Evolutionary conservation across 2,329 filamentous ascomycete species (phyloP), one percentile per base, ranked within the genome.

Genomic region (Ophiostoma angusticollis): DNA sequence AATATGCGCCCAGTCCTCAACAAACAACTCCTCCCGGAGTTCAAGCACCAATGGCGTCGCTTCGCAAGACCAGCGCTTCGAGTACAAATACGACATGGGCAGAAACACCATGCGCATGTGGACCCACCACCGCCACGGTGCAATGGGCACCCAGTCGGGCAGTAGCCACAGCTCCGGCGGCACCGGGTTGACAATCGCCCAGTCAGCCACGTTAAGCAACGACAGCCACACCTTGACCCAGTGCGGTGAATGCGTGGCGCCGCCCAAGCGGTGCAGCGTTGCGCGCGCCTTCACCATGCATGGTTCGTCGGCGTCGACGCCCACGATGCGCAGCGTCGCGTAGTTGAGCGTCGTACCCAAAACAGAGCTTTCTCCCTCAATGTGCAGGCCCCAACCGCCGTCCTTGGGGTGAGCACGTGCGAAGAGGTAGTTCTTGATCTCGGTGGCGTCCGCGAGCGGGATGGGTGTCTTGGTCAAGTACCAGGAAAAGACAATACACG

Each of bases 171-270:
- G 58, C 62, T 98, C 91, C 0, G 91, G 84, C 1, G 91, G 91
- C 2, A 91, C 78, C 1, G 91, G 91, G 51, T 96, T 98, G 49
- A 96, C 87, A 43, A 91, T 78, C 40, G 93, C 85, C 86, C 89
- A 98, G 21, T 80, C 65, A 54, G 78, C 78, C 4, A 96, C 72
- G 13, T 86, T 86, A 44, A 98, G 61, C 3, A 93, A 70, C 28
- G 80, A 80, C 33, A 98, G 70, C 86, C 87, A 95, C 58, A 93
- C 93, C 55, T 98, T 98, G n/a, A 76, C 76, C 91, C 91, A 98
- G 55, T 96, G 91, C 17, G 91, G 93, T 2, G 75, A 76, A 51
- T 85, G 78, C 12, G 83, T 65, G 1, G 85, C 85, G 21, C 91
- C 89, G 9, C 91, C 91, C 29, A 96, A 67, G 54, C 80, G 78